Conservation (phyloP, 2,329 filamentous ascomycete species). For the Leptographium wingfieldii region DNA sequence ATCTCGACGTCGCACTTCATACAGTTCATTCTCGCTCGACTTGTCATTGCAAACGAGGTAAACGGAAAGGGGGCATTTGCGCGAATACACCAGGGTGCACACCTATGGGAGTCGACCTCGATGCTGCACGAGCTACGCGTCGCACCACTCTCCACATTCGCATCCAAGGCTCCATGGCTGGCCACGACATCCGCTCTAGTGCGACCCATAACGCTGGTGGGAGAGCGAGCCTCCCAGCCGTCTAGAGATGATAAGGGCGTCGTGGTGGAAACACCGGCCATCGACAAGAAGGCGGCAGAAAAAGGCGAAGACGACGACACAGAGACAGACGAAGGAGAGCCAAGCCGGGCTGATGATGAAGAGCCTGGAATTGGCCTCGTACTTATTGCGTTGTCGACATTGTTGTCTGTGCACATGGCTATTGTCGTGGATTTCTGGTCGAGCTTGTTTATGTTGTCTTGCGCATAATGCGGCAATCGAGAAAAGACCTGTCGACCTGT, state of each 20-base stretch:
- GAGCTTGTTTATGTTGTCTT: background rate
- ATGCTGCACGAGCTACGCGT: background rate
- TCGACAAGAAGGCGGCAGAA: constrained; percentile 2
- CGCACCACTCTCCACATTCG: background rate
- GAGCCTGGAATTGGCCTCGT: background rate
- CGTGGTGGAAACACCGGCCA: background rate
- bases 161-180: background rate
- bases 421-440: background rate
- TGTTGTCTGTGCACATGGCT: background rate
- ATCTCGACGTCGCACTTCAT: background rate
- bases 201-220: background rate
- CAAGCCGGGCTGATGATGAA: background rate
- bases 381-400: background rate
- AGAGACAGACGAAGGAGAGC: constrained; percentile 3
- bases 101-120: background rate
- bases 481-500: background rate
- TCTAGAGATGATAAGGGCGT: constrained; percentile 9
- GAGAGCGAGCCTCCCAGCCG: constrained; percentile 2
- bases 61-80: background rate
- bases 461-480: background rate
- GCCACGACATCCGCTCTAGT: background rate
- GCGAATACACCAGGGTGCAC: background rate
- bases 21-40: background rate
- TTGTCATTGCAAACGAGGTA: background rate
- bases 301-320: background rate